A percentile compares a stretch with the other conserved stretches of the same genome.
These are phyloP conservation scores for Tympanopsis confertula DNA, from an alignment of 2,329 filamentous ascomycete species.

Conservation along the genomic window DNA sequence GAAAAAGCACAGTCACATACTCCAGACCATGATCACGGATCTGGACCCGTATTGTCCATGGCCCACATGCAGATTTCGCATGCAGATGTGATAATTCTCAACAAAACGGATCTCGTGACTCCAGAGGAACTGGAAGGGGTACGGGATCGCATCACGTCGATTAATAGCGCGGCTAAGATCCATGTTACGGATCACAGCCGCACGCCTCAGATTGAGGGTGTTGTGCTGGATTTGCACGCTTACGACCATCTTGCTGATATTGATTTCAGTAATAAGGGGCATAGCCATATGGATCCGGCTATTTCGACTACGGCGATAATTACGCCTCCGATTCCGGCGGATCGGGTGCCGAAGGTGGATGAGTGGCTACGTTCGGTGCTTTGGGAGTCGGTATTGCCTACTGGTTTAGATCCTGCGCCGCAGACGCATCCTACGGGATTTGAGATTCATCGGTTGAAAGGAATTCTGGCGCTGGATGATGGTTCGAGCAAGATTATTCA, in stretches of 20 bases:
- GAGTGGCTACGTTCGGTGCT: conserved; percentile 71
- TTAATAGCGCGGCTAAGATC: conserved; percentile 81
- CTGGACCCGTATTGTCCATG: conserved; percentile 68
- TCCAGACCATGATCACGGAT: conserved; percentile 28
- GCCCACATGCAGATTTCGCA: conserved; percentile 95
- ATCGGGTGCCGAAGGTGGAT: conserved; percentile 57
- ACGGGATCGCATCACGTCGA: conserved; percentile 61
- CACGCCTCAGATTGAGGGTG: conserved; percentile 72
- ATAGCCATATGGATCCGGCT: conserved; percentile 81
- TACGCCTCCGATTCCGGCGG: conserved; percentile 44
- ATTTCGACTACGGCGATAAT: conserved; percentile 73
- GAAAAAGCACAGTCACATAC: conserved; percentile 11
- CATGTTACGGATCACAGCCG: conserved; percentile 70
- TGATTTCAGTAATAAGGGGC: conserved; percentile 63
- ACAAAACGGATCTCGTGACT: conserved; percentile 80
- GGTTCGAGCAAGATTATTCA: conserved; percentile 61
- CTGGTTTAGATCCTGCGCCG: conserved; percentile 17
- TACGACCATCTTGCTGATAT: conserved; percentile 73
- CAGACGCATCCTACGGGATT: conserved; percentile 29
- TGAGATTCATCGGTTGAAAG: conserved; percentile 83
- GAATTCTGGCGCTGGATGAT: conserved; percentile 58
- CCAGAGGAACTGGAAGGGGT: conserved; percentile 58
- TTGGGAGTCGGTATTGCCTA: conserved; percentile 64
- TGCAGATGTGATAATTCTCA: conserved; percentile 87
- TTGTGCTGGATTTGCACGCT: conserved; percentile 80